A percentile compares a stretch with the other conserved stretches of the same genome.
phyloP scores from a whole-genome alignment of 345 rosid genomes.

The Brassica juncea region DNA sequence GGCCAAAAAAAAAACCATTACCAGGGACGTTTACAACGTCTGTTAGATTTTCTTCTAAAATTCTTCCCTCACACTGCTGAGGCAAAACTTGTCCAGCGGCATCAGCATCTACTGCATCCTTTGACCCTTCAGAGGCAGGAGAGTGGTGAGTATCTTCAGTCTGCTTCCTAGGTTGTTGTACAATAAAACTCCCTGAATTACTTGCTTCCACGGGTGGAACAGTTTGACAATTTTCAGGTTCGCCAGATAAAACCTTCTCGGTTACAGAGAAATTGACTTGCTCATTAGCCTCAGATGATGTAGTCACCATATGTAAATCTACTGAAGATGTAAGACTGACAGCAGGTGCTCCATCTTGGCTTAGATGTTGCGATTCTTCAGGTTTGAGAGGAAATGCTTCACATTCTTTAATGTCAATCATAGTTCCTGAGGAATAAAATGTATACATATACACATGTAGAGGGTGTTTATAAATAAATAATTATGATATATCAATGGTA shows the following conservation, averaged over 20 bases:
- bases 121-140: conserved; percentile 39
- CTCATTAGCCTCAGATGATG: conserved; percentile 40
- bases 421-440: conserved; percentile 14
- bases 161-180: conserved; percentile 25
- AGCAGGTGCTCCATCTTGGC: conserved; percentile 30
- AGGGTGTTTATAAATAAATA: background rate
- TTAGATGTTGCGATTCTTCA: background rate
- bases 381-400: conserved; percentile 18
- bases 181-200: conserved; percentile 36
- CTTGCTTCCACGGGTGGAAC: conserved; percentile 32
- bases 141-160: conserved; percentile 36
- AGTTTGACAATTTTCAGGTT: conserved; percentile 41
- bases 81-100: conserved; percentile 30
- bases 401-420: conserved; percentile 37
- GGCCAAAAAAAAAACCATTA: conserved; percentile 34
- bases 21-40: conserved; percentile 46
- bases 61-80: conserved; percentile 35
- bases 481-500: conserved; percentile 7
- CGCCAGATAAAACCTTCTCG: conserved; percentile 29
- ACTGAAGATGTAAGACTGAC: conserved; percentile 25
- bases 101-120: conserved; percentile 37
- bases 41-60: conserved; percentile 37
- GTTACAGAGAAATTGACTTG: conserved; percentile 26
- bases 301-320: conserved; percentile 31
- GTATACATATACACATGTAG: background rate